Evolutionary conservation across 2,329 filamentous ascomycete genomes (phyloP).

Genomic region (Colletotrichum trifolii): DNA sequence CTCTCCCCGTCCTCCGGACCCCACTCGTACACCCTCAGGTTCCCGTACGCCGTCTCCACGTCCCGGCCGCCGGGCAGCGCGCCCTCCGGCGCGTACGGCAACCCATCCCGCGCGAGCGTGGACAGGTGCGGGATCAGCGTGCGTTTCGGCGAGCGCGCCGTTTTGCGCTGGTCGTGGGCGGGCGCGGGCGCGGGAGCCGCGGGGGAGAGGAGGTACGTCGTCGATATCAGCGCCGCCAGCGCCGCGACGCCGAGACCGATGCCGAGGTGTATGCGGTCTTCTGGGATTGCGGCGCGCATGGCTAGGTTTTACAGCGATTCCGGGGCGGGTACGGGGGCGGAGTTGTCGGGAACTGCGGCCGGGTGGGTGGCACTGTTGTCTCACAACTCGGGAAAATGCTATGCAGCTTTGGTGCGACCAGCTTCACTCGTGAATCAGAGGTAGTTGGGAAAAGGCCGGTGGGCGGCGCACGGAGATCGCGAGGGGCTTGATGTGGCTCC

Average conservation of each 20-base stretch:
- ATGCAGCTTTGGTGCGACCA: too few relatives aligned
- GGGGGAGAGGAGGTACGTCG: conserved; percentile 49
- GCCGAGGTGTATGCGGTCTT: conserved; percentile 16
- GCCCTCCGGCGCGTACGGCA: conserved; percentile 74
- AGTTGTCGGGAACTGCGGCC: too few relatives aligned
- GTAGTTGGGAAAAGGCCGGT: too few relatives aligned
- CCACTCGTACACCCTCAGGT: conserved; percentile 82
- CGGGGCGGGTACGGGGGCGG: too few relatives aligned
- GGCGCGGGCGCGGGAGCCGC: conserved; percentile 33
- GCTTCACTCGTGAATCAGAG: too few relatives aligned
- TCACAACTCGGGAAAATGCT: too few relatives aligned
- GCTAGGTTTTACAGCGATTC: background rate
- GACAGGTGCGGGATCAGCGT: conserved; percentile 25
- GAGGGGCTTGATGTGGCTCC: too few relatives aligned
- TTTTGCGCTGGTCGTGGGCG: conserved; percentile 23
- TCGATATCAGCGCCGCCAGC: conserved; percentile 43
- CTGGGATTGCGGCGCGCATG: conserved; percentile 25
- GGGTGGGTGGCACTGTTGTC: too few relatives aligned
- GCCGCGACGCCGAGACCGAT: conserved; percentile 33
- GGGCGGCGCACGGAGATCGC: too few relatives aligned
- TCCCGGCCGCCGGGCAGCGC: conserved; percentile 76
- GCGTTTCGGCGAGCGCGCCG: conserved; percentile 32
- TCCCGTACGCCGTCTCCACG: conserved; percentile 77
- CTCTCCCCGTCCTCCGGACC: conserved; percentile 77
- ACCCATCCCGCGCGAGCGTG: conserved; percentile 46